Conservation (phyloP, 1,284 basidiomycete genomes). For the Calocybe gambosa region DNA sequence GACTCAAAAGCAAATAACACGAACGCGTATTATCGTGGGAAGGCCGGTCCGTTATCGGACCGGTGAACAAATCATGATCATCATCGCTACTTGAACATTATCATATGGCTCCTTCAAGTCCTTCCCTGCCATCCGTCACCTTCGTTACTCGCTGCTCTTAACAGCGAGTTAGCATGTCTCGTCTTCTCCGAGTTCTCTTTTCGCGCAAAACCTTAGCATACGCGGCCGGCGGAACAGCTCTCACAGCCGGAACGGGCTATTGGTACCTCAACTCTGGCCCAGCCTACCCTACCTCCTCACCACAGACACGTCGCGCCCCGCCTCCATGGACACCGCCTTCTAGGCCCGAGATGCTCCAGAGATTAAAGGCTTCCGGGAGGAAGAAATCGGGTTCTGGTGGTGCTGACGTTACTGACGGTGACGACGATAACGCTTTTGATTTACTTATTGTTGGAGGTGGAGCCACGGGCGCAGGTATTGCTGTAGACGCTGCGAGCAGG, state of each 20-base stretch:
- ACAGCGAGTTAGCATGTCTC: too few relatives aligned
- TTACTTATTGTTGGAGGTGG: constrained; percentile 89
- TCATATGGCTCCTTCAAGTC: too few relatives aligned
- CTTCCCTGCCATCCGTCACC: too few relatives aligned
- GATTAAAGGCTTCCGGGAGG: constrained; percentile 42
- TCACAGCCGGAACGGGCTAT: constrained; percentile 55
- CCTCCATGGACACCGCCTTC: constrained; percentile 70
- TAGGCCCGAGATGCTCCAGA: constrained; percentile 49
- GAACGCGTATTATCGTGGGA: too few relatives aligned
- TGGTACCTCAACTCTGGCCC: constrained; percentile 68
- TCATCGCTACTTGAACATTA: too few relatives aligned
- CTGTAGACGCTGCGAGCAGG: constrained; percentile 88
- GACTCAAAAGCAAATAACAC: too few relatives aligned
- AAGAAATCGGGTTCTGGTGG: constrained; percentile 16
- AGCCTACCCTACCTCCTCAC: constrained; percentile 54
- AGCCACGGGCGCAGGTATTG: constrained; percentile 92
- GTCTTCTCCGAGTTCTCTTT: constrained; percentile 40
- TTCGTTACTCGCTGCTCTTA: too few relatives aligned
- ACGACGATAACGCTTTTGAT: constrained; percentile 56
- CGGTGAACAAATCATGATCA: too few relatives aligned
- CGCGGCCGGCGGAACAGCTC: constrained; percentile 43
- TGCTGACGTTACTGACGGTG: neutral
- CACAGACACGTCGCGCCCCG: constrained; percentile 58
- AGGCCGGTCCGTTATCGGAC: too few relatives aligned
- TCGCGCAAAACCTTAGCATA: constrained; percentile 48